Base-by-base conservation (phyloP, 352 stramenopile genomes). In the Lagenidium sp. region DNA sequence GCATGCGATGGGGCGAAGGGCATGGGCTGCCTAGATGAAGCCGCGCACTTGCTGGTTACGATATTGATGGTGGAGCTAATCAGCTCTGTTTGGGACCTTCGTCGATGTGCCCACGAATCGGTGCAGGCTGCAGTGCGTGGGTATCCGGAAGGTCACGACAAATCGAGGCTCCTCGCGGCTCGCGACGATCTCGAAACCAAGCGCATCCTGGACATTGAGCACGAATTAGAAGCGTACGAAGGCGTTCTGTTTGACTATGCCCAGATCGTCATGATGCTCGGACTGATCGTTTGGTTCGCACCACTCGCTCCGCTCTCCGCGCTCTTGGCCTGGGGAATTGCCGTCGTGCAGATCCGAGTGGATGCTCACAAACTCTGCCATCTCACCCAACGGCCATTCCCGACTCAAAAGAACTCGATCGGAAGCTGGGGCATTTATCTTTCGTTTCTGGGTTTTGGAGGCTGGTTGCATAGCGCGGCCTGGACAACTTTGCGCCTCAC, bases 201-300 rank as follows among this genome's bases (percentile, higher is more conserved):
- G 1, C 41, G 28, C 1, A 23, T 55, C 1, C 40, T 65, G 5
- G 16, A 32, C 8, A 32, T 53, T 5, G 72, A 90, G 24, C 47
- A 75, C 10, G 43, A 47, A 16, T 44, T 90, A 26, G 54, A 58
- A 6, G 45, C 55, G 25, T 86, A 85, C 44, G 70, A 85, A 21
- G 78, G 78, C 24, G 75, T 88, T 11, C 64, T 88, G 44, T 73
- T 80, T 30, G 78, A 87, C 56, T 90, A 88, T 53, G 75, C 75
- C 7, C 75, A 85, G 37, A 57, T 90, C 21, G 40, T 82, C 41
- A 54, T 81, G 15, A 74, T 55, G 22, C 59, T 88, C 23, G 78
- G 70, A 7, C 79, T 73, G 47, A 58, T 86, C 15, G 59, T 73
- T 20, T 84, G 72, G 63, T 90, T 90, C 44, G 69, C 65, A 0